Evolutionary conservation across 768 basidiomycete genomes (phyloP).

Genomic region (Amanita jacksonii): DNA sequence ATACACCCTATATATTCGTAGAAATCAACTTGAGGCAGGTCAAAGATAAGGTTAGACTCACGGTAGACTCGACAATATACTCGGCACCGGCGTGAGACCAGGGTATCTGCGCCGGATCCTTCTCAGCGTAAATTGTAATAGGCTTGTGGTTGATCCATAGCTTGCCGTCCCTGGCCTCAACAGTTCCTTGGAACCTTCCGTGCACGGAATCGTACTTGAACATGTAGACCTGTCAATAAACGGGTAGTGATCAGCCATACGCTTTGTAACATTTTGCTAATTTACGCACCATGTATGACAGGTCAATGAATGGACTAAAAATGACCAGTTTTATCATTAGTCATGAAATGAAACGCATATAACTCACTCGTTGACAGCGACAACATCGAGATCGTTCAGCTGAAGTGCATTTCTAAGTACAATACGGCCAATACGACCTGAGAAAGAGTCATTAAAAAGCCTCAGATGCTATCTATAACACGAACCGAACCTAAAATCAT

Average conservation of each 20-base stretch:
- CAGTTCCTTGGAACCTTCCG: conserved; percentile 81
- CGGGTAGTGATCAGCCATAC: background rate
- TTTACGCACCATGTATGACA: conserved; percentile 82
- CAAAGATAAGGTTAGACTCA: conserved; percentile 24
- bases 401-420: conserved; percentile 91
- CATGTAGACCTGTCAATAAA: conserved; percentile 73
- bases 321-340: background rate
- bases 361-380: conserved; percentile 89
- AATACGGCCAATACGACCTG: conserved; percentile 99
- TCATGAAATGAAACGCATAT: background rate
- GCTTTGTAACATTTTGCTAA: background rate
- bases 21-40: conserved; percentile 8
- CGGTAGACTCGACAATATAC: conserved; percentile 96
- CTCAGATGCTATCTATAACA: conserved; percentile 3
- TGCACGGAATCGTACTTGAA: conserved; percentile 97
- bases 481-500: conserved; percentile 63
- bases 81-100: conserved; percentile 80
- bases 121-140: conserved; percentile 75
- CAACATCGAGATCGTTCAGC: conserved; percentile 67
- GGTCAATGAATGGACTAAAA: conserved; percentile 89
- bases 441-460: conserved; percentile 5
- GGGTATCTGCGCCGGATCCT: conserved; percentile 75
- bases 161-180: conserved; percentile 81
- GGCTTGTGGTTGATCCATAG: conserved; percentile 74
- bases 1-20: conserved; percentile 64